Evolutionary conservation across 192 early-diverging fungal species (phyloP).

Genomic region (Coemansia sp.): DNA sequence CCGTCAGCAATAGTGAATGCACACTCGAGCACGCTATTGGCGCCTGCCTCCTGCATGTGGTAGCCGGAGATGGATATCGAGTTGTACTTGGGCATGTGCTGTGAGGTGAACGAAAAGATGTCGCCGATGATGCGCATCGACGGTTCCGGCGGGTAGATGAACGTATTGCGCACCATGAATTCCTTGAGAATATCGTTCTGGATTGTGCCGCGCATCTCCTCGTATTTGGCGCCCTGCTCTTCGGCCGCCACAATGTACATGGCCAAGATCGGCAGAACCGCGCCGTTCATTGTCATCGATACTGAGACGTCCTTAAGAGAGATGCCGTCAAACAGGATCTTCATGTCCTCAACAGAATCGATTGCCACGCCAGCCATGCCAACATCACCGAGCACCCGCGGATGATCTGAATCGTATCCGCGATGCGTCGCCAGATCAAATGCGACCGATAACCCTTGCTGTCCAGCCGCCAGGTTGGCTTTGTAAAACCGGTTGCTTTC

Average conservation of each 20-base stretch:
- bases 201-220: slow-evolving; percentile 82
- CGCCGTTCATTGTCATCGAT: slow-evolving; percentile 96
- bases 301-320: slow-evolving; percentile 89
- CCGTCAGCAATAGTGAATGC: slow-evolving; percentile 93
- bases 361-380: slow-evolving; percentile 95
- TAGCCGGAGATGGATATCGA: slow-evolving; percentile 95
- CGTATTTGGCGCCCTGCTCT: slow-evolving; percentile 81
- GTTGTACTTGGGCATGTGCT: slow-evolving; percentile 93
- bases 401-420: slow-evolving; percentile 89
- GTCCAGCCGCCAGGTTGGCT: slow-evolving; percentile 83
- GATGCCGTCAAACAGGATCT: slow-evolving; percentile 86
- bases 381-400: slow-evolving; percentile 85
- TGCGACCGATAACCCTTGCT: slow-evolving; percentile 84
- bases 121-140: slow-evolving; percentile 90
- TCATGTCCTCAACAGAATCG: slow-evolving; percentile 91
- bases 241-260: slow-evolving; percentile 88
- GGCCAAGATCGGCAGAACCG: slow-evolving; percentile 84
- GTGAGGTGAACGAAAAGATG: slow-evolving; percentile 84
- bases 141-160: slow-evolving; percentile 89
- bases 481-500: slow-evolving; percentile 88
- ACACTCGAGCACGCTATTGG: slow-evolving; percentile 82
- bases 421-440: slow-evolving; percentile 91
- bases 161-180: slow-evolving; percentile 93
- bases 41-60: slow-evolving; percentile 91
- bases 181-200: slow-evolving; percentile 94